Evolutionary conservation across 129 eudicot species (phyloP), one percentile per base, ranked within the genome.

Genomic region (Tanacetum coccineum): DNA sequence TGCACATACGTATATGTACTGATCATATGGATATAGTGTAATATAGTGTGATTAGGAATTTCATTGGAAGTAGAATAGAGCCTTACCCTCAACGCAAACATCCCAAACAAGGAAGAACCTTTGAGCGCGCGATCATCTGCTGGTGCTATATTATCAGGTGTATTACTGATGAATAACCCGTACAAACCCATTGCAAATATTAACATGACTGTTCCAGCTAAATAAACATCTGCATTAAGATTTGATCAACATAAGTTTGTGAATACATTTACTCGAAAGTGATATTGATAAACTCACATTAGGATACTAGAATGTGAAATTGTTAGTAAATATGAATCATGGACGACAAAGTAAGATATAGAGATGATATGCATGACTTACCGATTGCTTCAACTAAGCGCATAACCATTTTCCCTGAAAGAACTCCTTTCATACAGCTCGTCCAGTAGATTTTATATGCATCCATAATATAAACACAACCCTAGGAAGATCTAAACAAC

Each of bases 321-420:
- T 18, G 42, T 9, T 36, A 9, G 42, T 6, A 36, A 36, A 36
- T 54, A 54, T 25, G 22, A 19, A 54, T 11, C 28, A 54, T 19
- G 59, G 13, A 54, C 48, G 21, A 48, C 3, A 18, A 52, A 32
- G 39, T 13, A 40, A 51, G 6, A 59, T 56, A 21, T 62, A 28
- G 17, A 65, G 39, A 32, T 1, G 9, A 19, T 1, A 30, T 40
- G 13, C 55, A 44, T 52, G 26, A 65, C 96, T 89, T 72, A 94
- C 99, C 95, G 51, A 94, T 89, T 62, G 99, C 99, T 86, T 94
- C 99, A 54, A 94, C 99, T 59, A 89, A 62, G n/a, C 83, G 84
- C 6, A 89, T 69, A 56, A 94, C 99, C 99, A 94, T 94, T 80
- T 89, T 76, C 36, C 99, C 99, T 2, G 95, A 72, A 80, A 84